Base-by-base conservation (phyloP, 164 flowering plant genomes). In the Protea cynaroides region DNA sequence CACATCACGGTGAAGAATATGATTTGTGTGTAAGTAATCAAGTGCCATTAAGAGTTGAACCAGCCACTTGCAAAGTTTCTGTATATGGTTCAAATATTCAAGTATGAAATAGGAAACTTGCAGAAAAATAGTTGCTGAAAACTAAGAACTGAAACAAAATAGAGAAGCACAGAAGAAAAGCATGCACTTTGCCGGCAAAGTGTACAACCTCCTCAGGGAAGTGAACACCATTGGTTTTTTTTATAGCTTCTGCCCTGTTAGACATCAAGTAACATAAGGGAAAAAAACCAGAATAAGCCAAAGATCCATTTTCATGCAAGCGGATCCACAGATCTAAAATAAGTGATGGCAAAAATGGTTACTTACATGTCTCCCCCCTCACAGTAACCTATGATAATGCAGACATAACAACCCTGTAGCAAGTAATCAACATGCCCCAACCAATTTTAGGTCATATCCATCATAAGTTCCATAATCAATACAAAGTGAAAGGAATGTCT, bases 1-100 rank as follows among this genome's bases (percentile, higher is more conserved):
- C 65, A 95, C 99, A 84, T 95, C 99, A 60, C 99, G 97, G 76
- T 95, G 99, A 74, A 95, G 92, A 76, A 95, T 79, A 73, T 95
- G 94, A 74, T 88, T 95, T 43, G 65, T 65, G 61, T 95, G 97
- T 82, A 95, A 80, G 79, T 95, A 92, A 60, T 95, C 97, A 24
- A 95, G 89, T 5, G 99, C 99, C 91, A 92, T 81, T 47, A 95
- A 81, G 57, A 95, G 90, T 71, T 95, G 99, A 68, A 86, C 97
- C 50, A 95, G 82, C 99, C 99, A 95, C 75, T 88, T 89, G 57
- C 97, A 95, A 14, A 95, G 89, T 68, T 88, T 90, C 99, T 95
- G 92, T 63, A 65, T 38, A 71, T 36, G 37, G 53, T 61, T 29
- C 15, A 61, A 65, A 18, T 46, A 23, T 59, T 21, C 17, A 40